phyloP scores from a whole-genome alignment of 768 basidiomycete species.

The Tremella mesenterica region DNA sequence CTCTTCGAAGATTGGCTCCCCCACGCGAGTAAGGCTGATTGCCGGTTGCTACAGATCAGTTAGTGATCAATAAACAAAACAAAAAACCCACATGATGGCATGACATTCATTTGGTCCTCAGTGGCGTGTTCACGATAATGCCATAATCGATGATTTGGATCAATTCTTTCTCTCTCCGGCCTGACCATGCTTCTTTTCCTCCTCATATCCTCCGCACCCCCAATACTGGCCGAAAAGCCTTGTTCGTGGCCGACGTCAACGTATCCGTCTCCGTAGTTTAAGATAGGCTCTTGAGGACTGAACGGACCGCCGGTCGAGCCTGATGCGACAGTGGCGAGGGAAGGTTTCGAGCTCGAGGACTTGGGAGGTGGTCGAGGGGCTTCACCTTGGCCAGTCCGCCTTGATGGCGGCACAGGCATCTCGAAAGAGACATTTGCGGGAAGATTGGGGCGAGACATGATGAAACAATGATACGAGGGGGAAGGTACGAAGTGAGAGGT shows the following conservation, averaged over 20 bases:
- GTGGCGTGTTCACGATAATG: conserved; percentile 85
- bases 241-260: conserved; percentile 24
- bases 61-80: not conserved
- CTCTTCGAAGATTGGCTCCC: conserved; percentile 53
- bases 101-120: conserved; percentile 59
- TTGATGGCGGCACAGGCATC: conserved; percentile 24
- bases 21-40: conserved; percentile 28
- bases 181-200: conserved; percentile 86
- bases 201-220: conserved; percentile 45
- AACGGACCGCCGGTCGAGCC: conserved; percentile 9
- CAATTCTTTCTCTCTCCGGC: conserved; percentile 93
- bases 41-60: conserved; percentile 30
- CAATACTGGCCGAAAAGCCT: conserved; percentile 27
- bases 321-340: conserved; percentile 15
- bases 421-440: conserved; percentile 32
- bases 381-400: conserved; percentile 22
- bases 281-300: conserved; percentile 4
- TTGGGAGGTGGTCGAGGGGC: conserved; percentile 32
- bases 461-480: not conserved
- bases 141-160: conserved; percentile 86
- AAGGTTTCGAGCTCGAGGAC: conserved; percentile 20
- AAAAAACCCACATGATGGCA: conserved; percentile 67
- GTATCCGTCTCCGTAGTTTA: conserved; percentile 28
- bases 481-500: not conserved
- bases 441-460: conserved; percentile 31